Conservation (phyloP, 2,329 filamentous ascomycete genomes). For the Sordariomycetes sp. region DNA sequence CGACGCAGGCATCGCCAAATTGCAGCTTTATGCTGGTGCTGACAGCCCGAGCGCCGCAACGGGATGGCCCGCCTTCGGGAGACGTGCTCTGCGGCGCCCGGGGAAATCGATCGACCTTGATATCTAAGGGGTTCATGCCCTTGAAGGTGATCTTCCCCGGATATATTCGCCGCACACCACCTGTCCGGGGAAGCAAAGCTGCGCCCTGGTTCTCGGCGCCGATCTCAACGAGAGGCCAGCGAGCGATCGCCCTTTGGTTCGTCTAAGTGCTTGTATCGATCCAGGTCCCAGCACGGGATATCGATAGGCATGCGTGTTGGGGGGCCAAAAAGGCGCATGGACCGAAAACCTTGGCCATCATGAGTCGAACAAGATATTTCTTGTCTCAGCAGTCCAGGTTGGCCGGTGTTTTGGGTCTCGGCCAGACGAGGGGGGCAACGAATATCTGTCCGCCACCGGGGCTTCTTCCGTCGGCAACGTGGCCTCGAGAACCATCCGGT, state of each 20-base stretch:
- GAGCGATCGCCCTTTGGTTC: background rate
- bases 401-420: background rate
- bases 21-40: background rate
- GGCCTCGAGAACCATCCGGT: too few relatives aligned
- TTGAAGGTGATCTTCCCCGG: background rate
- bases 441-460: too few relatives aligned
- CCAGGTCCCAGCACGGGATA: background rate
- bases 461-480: too few relatives aligned
- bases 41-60: background rate
- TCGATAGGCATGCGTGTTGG: background rate
- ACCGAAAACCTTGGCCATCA: background rate
- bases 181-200: background rate
- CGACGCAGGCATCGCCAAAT: background rate
- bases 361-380: background rate
- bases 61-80: background rate
- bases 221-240: background rate
- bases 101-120: background rate
- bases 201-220: background rate
- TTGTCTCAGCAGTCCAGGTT: background rate
- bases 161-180: background rate
- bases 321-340: background rate
- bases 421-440: background rate
- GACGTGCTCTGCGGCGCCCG: background rate
- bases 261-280: too few relatives aligned
- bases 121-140: background rate